These are phyloP conservation scores for Porcisia hertigi DNA, from an alignment of 208 protist genomes.

Conservation along the genomic window DNA sequence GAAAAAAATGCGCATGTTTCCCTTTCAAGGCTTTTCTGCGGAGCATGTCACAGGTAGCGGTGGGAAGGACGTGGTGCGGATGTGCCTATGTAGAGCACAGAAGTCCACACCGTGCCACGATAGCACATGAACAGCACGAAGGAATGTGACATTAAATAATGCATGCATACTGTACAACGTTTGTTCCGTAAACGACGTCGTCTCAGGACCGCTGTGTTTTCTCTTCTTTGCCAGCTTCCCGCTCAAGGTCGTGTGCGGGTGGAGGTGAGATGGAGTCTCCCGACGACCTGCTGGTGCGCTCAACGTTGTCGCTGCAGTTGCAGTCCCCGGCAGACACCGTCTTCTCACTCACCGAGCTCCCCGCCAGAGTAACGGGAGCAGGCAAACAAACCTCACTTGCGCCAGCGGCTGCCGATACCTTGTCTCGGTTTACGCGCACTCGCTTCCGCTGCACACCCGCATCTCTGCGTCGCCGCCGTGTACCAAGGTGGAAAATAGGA, in stretches of 20 bases:
- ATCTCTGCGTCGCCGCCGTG: constrained; percentile 52
- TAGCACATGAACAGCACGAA: constrained; percentile 12
- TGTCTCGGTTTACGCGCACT: constrained; percentile 55
- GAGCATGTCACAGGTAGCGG: not conserved
- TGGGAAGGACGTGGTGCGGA: too few relatives aligned
- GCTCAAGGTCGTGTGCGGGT: not conserved
- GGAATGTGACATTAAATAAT: not conserved
- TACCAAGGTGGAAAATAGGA: constrained; percentile 78
- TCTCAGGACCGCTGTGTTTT: not conserved
- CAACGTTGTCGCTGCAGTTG: not conserved
- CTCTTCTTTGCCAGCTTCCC: not conserved
- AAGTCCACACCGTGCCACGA: not conserved
- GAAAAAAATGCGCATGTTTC: not conserved
- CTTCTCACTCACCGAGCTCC: not conserved
- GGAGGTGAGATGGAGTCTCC: too few relatives aligned
- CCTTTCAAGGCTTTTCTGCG: not conserved
- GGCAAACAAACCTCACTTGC: not conserved
- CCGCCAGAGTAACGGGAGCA: not conserved
- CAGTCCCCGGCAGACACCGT: not conserved
- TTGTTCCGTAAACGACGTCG: not conserved
- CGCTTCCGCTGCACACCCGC: constrained; percentile 51
- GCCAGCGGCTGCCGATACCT: constrained; percentile 2
- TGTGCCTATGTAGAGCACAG: not conserved
- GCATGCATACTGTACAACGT: constrained; percentile 8
- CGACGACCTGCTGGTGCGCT: constrained; percentile 1